Evolutionary conservation across 352 stramenopile genomes (phyloP).

Genomic region (Globisporangium middletonii): DNA sequence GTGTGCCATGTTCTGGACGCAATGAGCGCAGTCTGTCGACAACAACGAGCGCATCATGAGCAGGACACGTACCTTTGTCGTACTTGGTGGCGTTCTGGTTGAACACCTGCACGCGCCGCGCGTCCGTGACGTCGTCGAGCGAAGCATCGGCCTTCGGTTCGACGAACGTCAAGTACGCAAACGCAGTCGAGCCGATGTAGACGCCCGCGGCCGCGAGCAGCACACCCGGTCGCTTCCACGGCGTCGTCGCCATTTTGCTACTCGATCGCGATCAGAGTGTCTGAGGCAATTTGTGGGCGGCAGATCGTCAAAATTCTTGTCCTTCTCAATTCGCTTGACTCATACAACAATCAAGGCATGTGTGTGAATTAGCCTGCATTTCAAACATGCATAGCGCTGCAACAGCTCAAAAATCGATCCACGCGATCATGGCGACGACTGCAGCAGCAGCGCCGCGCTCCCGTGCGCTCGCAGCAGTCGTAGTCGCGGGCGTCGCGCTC

Average conservation of each 20-base stretch:
- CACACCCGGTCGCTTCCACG: constrained; percentile 43
- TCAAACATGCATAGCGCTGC: background rate
- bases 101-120: constrained; percentile 53
- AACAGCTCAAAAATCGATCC: background rate
- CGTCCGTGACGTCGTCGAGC: constrained; percentile 34
- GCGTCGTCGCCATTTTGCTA: constrained; percentile 15
- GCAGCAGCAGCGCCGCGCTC: constrained; percentile 1
- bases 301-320: background rate
- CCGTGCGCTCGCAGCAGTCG: constrained; percentile 13
- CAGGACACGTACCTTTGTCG: constrained; percentile 36
- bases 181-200: constrained; percentile 47
- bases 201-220: constrained; percentile 48
- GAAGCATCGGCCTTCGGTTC: constrained; percentile 35
- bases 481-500: constrained; percentile 29
- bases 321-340: background rate
- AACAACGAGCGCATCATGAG: no score
- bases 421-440: background rate
- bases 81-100: constrained; percentile 69
- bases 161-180: constrained; percentile 70
- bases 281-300: background rate
- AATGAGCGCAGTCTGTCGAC: background rate
- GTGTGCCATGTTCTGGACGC: background rate
- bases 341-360: background rate
- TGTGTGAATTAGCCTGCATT: background rate
- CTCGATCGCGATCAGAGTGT: background rate